These are phyloP conservation scores for Blastocrithidia nonstop DNA, from an alignment of 208 protist species.

Conservation along the genomic window DNA sequence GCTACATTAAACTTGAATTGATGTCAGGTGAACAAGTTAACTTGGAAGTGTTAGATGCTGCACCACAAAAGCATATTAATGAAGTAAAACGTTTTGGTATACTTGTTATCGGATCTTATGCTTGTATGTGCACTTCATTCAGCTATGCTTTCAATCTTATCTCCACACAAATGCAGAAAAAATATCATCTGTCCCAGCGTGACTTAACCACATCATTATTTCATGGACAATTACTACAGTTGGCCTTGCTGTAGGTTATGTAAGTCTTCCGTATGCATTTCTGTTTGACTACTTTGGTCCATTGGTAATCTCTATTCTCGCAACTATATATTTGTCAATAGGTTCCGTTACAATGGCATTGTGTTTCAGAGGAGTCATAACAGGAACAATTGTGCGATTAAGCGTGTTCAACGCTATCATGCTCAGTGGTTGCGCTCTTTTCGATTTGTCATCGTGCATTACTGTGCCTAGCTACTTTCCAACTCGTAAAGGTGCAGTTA, in stretches of 20 bases:
- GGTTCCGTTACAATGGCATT: constrained; percentile 21
- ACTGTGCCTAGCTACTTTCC: constrained; percentile 44
- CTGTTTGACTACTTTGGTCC: constrained; percentile 38
- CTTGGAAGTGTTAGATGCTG: too few species aligned
- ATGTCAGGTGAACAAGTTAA: too few species aligned
- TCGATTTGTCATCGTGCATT: constrained; percentile 28
- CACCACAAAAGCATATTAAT: constrained; percentile 18
- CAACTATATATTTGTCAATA: constrained; percentile 11
- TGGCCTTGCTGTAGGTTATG: constrained; percentile 15
- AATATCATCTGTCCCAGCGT: constrained; percentile 17
- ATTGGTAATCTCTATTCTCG: constrained; percentile 13
- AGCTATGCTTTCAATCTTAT: constrained; percentile 45
- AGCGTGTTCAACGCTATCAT: constrained; percentile 24
- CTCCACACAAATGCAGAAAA: constrained; percentile 13
- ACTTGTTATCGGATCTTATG: constrained; percentile 15
- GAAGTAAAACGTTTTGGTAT: constrained; percentile 22
- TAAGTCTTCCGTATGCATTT: constrained; percentile 22
- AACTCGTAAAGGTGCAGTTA: constrained; percentile 19
- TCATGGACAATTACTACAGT: constrained; percentile 30
- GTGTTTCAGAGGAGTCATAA: constrained; percentile 23
- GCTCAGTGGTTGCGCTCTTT: constrained; percentile 16
- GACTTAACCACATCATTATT: too few species aligned
- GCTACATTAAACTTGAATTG: too few species aligned
- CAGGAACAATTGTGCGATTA: constrained; percentile 13
- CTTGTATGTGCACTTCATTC: constrained; percentile 23